Conservation (phyloP, 75 land plant species). For the Selaginella moellendorffii region DNA sequence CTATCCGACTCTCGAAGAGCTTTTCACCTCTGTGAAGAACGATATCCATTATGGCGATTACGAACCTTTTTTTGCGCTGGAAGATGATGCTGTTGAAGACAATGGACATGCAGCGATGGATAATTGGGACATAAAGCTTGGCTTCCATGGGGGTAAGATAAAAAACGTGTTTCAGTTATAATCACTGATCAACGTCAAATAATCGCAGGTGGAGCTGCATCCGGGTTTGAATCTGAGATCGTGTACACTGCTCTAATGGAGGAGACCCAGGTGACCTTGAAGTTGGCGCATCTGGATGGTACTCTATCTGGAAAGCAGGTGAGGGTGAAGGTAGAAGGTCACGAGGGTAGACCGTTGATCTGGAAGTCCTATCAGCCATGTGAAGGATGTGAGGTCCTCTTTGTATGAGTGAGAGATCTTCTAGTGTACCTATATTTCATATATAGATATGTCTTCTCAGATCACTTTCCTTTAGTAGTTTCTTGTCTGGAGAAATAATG, state of each 20-base stretch:
- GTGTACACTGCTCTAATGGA: background rate
- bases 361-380: background rate
- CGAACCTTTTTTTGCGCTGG: background rate
- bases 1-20: too few relatives aligned
- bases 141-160: background rate
- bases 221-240: constrained; percentile 1
- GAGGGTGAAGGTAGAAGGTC: constrained; percentile 1
- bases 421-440: background rate
- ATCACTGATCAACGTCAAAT: background rate
- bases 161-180: background rate
- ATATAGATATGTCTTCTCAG: background rate
- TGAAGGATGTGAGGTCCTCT: background rate
- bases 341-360: constrained; percentile 1
- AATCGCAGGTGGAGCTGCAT: background rate
- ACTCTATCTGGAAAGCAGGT: background rate
- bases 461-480: background rate
- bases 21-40: background rate
- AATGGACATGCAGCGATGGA: constrained; percentile 1
- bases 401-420: background rate
- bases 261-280: background rate
- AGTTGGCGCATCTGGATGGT: background rate
- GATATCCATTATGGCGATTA: background rate
- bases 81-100: constrained; percentile 1
- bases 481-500: background rate
- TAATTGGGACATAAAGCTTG: background rate